Conservation (phyloP, 1,284 basidiomycete genomes). For the Mycena sp. region DNA sequence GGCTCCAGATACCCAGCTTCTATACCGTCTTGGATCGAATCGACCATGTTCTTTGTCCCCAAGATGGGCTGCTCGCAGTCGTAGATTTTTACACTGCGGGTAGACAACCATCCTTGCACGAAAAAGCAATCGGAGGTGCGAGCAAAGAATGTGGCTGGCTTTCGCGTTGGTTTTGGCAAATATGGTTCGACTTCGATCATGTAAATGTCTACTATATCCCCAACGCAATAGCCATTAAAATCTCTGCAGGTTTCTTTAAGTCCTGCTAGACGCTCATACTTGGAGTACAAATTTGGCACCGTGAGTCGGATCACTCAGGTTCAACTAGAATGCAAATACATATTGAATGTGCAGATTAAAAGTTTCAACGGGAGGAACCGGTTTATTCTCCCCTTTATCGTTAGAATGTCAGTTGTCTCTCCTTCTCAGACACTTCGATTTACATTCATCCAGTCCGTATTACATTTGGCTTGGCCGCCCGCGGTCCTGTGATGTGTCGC, state of each 20-base stretch:
- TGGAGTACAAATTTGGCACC: conserved; percentile 86
- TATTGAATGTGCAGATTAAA: conserved; percentile 55
- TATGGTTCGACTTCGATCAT: conserved; percentile 86
- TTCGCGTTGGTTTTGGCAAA: conserved; percentile 85
- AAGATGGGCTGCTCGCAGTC: conserved; percentile 74
- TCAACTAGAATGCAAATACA: not conserved
- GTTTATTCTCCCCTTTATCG: conserved; percentile 75
- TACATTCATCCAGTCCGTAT: conserved; percentile 56
- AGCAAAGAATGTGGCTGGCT: conserved; percentile 80
- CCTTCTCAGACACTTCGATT: not conserved
- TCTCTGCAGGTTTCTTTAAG: conserved; percentile 54
- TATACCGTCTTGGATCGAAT: conserved; percentile 77
- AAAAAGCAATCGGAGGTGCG: conserved; percentile 76
- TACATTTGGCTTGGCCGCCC: conserved; percentile 86
- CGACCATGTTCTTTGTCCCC: conserved; percentile 73
- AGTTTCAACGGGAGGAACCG: conserved; percentile 80
- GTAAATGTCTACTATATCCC: conserved; percentile 51
- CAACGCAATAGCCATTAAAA: not conserved
- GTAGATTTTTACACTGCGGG: conserved; percentile 86
- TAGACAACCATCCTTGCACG: conserved; percentile 61
- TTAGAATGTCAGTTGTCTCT: conserved; percentile 61
- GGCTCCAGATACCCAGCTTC: conserved; percentile 71
- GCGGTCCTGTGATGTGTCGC: conserved; percentile 69
- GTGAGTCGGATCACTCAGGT: conserved; percentile 39
- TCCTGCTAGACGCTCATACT: conserved; percentile 75